phyloP scores from a whole-genome alignment of 768 basidiomycete genomes.

The Hygrocybe coccinea region DNA sequence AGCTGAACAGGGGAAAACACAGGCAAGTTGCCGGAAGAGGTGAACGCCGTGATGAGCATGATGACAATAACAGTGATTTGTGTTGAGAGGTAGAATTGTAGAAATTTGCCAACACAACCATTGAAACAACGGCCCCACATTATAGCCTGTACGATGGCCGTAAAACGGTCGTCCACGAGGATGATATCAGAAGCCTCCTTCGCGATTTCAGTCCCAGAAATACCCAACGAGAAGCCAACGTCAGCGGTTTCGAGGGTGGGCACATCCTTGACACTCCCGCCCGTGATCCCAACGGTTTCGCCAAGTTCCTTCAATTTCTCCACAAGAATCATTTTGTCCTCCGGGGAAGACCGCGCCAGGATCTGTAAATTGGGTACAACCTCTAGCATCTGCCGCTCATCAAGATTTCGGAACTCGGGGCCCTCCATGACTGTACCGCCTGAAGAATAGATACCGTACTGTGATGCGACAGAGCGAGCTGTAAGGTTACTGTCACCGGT shows the following conservation, averaged over 20 bases:
- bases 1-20: slow-evolving; percentile 93
- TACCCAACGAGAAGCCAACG: slow-evolving; percentile 96
- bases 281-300: slow-evolving; percentile 92
- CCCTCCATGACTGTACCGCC: slow-evolving; percentile 99
- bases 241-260: slow-evolving; percentile 93
- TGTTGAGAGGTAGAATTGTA: slow-evolving; percentile 92
- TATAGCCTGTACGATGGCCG: slow-evolving; percentile 93
- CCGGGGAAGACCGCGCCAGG: slow-evolving; percentile 92
- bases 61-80: slow-evolving; percentile 94
- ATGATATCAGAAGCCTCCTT: slow-evolving; percentile 99
- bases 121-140: slow-evolving; percentile 99
- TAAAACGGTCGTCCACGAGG: slow-evolving; percentile 95
- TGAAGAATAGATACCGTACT: slow-evolving; percentile 91
- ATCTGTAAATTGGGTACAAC: slow-evolving; percentile 92
- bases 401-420: slow-evolving; percentile 81
- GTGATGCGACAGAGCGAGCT: slow-evolving; percentile 87
- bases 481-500: slow-evolving; percentile 96
- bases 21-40: slow-evolving; percentile 75
- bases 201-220: slow-evolving; percentile 95
- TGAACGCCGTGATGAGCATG: slow-evolving; percentile 86
- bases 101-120: slow-evolving; percentile 93
- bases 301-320: slow-evolving; percentile 81
- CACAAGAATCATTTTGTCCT: slow-evolving; percentile 93
- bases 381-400: slow-evolving; percentile 63
- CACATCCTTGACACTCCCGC: slow-evolving; percentile 97